These are phyloP conservation scores for Triticum timopheevii DNA, from an alignment of 176 grass and related monocot genomes.

Conservation along the genomic window DNA sequence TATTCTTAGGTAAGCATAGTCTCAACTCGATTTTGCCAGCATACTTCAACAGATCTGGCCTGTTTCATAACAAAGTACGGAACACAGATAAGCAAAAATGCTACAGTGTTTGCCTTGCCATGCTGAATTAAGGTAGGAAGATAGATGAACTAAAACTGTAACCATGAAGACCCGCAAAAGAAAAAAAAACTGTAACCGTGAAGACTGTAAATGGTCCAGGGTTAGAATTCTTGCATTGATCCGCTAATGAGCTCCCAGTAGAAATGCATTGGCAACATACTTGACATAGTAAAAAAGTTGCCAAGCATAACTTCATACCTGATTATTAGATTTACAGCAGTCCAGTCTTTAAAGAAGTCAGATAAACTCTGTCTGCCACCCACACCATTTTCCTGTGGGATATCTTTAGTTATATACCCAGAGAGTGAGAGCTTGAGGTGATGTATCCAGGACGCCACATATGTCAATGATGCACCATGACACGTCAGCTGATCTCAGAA, in stretches of 20 bases:
- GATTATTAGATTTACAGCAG: background rate
- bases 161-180: background rate
- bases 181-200: background rate
- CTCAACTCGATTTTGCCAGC: background rate
- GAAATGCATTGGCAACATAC: background rate
- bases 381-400: slow-evolving; percentile 18
- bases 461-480: slow-evolving; percentile 68
- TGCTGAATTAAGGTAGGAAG: background rate
- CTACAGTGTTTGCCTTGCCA: background rate
- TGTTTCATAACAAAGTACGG: background rate
- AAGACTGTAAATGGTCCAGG: background rate
- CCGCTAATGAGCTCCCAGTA: background rate
- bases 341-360: background rate
- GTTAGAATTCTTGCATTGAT: background rate
- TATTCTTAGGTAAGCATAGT: slow-evolving; percentile 44
- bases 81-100: background rate
- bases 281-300: background rate
- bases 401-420: slow-evolving; percentile 13
- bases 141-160: background rate
- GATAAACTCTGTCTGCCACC: background rate
- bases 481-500: slow-evolving; percentile 55
- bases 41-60: background rate
- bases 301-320: background rate
- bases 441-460: slow-evolving; percentile 46
- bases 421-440: background rate